Evolutionary conservation across 148 eudicot genomes (phyloP), one percentile per base, ranked within the genome.

Genomic region (Nyssa sinensis): DNA sequence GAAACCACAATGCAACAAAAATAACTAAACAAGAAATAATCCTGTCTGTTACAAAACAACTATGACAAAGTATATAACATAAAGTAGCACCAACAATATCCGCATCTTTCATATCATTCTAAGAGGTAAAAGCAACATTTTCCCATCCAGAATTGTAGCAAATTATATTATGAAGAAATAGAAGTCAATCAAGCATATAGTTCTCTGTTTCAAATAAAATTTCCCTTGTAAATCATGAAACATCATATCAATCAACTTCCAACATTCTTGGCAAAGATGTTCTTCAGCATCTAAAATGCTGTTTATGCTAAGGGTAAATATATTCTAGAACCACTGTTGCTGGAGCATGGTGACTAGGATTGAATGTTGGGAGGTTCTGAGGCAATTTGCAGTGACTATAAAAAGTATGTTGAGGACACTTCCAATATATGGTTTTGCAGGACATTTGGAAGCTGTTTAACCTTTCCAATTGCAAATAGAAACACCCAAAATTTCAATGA

Each of bases 161-260:
- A n/a, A n/a, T 57, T 32, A 71, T 34, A 64, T 7, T 32, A 62
- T 29, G 58, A 64, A n/a, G n/a, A n/a, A n/a, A n/a, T n/a, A n/a
- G n/a, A 21, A 34, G 13, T 21, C 41, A 64, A 64, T 8, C 44
- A 32, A 33, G 44, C 67, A 51, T 51, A n/a, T n/a, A n/a, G n/a
- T n/a, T n/a, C n/a, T n/a, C 55, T n/a, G n/a, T n/a, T n/a, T 41
- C 70, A 41, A 39, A 17, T 41, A 27, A 27, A 12, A 37, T 23
- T 13, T 31, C 51, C n/a, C 29, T 35, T 34, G 49, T 65, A 19
- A 17, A 13, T 19, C 10, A 37, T 37, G 6, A 37, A 37, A 13
- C 55, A n/a, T 34, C 49, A 23, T 34, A 3, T n/a, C 68, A 34
- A 24, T 66, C 10, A 3, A 30, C 31, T 66, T 28, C 32, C 24